Conservation (phyloP, 176 grass and related monocot species). For the Musa acuminata region DNA sequence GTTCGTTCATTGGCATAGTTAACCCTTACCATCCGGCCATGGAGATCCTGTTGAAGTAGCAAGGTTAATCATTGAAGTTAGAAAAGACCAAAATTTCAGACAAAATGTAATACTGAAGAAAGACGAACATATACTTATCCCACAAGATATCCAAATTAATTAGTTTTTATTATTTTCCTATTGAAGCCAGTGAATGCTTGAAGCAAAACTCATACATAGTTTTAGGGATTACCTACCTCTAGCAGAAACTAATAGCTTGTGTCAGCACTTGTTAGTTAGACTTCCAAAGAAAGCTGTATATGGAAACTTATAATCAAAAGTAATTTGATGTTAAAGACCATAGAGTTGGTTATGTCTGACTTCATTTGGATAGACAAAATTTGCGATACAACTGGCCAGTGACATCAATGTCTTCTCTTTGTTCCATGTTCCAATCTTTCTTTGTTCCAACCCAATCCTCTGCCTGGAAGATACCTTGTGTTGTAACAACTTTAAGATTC, state of each 20-base stretch:
- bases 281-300: not conserved
- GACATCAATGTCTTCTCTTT: too few relatives aligned
- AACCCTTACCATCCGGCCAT: constrained; percentile 65
- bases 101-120: not conserved
- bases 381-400: too few relatives aligned
- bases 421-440: too few relatives aligned
- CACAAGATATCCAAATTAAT: not conserved
- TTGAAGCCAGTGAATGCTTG: not conserved
- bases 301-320: too few relatives aligned
- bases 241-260: not conserved
- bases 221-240: not conserved
- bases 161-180: not conserved
- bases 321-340: too few relatives aligned
- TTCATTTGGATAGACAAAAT: too few relatives aligned
- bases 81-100: not conserved
- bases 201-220: not conserved
- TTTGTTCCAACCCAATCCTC: too few relatives aligned
- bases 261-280: not conserved
- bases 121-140: not conserved
- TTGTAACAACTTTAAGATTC: too few relatives aligned
- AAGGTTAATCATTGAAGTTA: not conserved
- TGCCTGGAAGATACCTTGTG: too few relatives aligned
- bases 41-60: constrained; percentile 42
- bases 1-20: constrained; percentile 50
- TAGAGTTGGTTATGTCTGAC: too few relatives aligned